A percentile compares a stretch with the other conserved stretches of the same genome.
Conservation (phyloP, 106 monocot species). For the Dendrobium catenatum region DNA sequence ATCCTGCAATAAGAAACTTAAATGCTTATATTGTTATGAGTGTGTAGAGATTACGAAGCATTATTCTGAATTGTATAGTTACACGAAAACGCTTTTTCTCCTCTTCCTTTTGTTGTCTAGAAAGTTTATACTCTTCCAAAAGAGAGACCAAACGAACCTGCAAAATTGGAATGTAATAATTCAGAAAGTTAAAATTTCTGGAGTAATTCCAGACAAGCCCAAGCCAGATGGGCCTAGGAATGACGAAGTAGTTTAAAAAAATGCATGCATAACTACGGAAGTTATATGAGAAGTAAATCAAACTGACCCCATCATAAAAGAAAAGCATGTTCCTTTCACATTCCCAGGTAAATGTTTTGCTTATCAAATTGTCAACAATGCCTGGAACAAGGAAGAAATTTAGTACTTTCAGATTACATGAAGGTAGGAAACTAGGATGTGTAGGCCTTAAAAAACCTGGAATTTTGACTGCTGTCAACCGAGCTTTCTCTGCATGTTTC, state of each 20-base stretch:
- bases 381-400: conserved; percentile 9
- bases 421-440: neutral
- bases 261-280: too few relatives aligned
- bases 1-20: conserved; percentile 30
- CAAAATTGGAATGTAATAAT: neutral
- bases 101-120: conserved; percentile 75
- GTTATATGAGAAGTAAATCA: neutral
- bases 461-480: conserved; percentile 59
- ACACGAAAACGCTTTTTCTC: conserved; percentile 74
- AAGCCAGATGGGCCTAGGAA: neutral
- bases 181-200: neutral
- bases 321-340: conserved; percentile 17
- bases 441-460: conserved; percentile 35
- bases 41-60: too few relatives aligned
- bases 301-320: conserved; percentile 26
- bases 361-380: conserved; percentile 21
- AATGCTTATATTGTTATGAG: neutral
- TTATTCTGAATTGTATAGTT: neutral
- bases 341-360: conserved; percentile 19
- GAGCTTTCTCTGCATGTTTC: conserved; percentile 90
- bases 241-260: too few relatives aligned
- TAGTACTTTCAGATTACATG: neutral
- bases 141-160: conserved; percentile 80
- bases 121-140: conserved; percentile 77
- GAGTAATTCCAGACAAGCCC: neutral